Evolutionary conservation across 2,329 filamentous ascomycete genomes (phyloP).

Genomic region (Sclerotinia glacialis): DNA sequence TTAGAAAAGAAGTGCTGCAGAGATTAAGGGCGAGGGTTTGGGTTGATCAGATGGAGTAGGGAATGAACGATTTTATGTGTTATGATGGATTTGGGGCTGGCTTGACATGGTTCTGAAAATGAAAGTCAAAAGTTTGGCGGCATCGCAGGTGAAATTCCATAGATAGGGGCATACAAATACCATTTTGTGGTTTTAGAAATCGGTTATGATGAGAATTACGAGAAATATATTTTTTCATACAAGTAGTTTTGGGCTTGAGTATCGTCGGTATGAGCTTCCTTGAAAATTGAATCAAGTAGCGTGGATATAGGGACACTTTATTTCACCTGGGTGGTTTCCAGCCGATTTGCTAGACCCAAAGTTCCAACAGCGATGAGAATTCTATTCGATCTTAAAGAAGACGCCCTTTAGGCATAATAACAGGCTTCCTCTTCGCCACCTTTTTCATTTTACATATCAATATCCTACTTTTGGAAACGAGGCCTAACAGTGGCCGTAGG

Average conservation of each 20-base stretch:
- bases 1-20: slow-evolving; percentile 56
- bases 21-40: slow-evolving; percentile 52
- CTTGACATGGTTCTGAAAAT: not conserved
- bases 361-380: not conserved
- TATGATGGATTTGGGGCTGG: slow-evolving; percentile 11
- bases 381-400: not conserved
- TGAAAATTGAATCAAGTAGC: too few relatives aligned
- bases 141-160: not conserved
- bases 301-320: too few relatives aligned
- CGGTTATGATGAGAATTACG: too few relatives aligned
- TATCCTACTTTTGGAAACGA: not conserved
- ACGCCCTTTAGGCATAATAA: too few relatives aligned
- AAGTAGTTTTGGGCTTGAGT: not conserved
- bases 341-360: not conserved
- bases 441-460: not conserved
- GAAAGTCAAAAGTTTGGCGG: not conserved
- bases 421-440: not conserved
- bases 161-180: not conserved
- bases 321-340: too few relatives aligned
- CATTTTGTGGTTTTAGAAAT: not conserved
- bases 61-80: slow-evolving; percentile 15
- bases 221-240: not conserved
- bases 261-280: too few relatives aligned
- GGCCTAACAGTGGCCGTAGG: not conserved
- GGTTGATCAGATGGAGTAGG: slow-evolving; percentile 37